Evolutionary conservation across 2,329 filamentous ascomycete species (phyloP).

Genomic region (Aureobasidium uvarum): DNA sequence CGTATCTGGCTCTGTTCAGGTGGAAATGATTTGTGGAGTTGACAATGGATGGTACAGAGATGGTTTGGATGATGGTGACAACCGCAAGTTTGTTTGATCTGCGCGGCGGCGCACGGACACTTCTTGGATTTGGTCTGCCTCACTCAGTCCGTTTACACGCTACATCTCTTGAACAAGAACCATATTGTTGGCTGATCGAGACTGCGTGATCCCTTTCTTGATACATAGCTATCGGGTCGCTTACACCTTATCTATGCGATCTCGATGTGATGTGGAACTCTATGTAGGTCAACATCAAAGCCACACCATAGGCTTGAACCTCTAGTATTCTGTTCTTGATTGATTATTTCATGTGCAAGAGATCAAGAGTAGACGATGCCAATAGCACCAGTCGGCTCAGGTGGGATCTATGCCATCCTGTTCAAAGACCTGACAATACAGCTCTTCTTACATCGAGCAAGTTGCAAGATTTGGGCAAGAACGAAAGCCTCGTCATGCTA

Average conservation of each 20-base stretch:
- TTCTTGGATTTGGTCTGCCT: background rate
- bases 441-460: background rate
- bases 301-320: background rate
- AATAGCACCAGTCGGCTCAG: background rate
- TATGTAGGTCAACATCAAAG: background rate
- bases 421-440: background rate
- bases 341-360: background rate
- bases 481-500: background rate
- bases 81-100: constrained; percentile 2
- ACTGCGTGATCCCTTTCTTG: too few relatives aligned
- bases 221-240: background rate
- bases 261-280: background rate
- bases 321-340: background rate
- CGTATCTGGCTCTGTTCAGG: background rate
- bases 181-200: too few relatives aligned
- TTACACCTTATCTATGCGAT: background rate
- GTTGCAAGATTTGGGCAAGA: background rate
- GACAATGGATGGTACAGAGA: background rate
- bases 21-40: background rate
- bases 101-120: background rate
- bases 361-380: background rate
- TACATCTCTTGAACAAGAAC: background rate
- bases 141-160: background rate
- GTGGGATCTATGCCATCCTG: too few relatives aligned
- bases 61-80: background rate